A percentile compares a stretch with the other conserved stretches of the same genome.
Evolutionary conservation across 2,329 filamentous ascomycete genomes (phyloP).

Genomic region (Hymenoscyphus linearis): DNA sequence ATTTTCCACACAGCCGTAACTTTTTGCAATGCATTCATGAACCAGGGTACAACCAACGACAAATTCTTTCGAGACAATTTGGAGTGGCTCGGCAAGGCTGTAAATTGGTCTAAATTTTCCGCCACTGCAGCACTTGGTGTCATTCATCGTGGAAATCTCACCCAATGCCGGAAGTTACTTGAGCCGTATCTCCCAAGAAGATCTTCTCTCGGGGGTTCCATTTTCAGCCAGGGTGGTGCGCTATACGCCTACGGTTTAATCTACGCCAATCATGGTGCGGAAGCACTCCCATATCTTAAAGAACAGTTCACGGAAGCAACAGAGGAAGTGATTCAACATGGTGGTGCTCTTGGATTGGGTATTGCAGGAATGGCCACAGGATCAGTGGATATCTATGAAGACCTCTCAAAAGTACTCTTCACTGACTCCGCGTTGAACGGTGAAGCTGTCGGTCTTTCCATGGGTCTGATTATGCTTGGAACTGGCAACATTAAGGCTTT

Average conservation of each 20-base stretch:
- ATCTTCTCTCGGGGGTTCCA: constrained; percentile 72
- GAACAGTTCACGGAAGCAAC: constrained; percentile 69
- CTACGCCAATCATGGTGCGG: constrained; percentile 93
- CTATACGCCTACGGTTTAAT: constrained; percentile 94
- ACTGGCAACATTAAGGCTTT: constrained; percentile 93
- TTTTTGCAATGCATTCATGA: constrained; percentile 98
- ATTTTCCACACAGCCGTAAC: constrained; percentile 98
- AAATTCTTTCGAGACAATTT: constrained; percentile 98
- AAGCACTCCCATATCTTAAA: constrained; percentile 76
- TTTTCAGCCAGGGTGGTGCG: constrained; percentile 94
- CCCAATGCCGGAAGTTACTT: constrained; percentile 86
- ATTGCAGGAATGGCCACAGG: constrained; percentile 98
- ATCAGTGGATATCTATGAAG: constrained; percentile 83
- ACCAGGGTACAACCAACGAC: constrained; percentile 95
- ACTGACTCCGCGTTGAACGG: constrained; percentile 94
- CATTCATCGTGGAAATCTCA: constrained; percentile 91
- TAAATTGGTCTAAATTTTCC: constrained; percentile 99
- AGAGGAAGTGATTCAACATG: constrained; percentile 94
- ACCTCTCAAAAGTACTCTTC: constrained; percentile 82
- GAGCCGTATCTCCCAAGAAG: constrained; percentile 88
- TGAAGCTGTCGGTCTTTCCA: constrained; percentile 89
- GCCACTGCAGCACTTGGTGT: constrained; percentile 94
- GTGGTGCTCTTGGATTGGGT: constrained; percentile 88
- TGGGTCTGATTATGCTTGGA: constrained; percentile 97
- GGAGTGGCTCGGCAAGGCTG: constrained; percentile 95